Percentiles rank a stretch among this genome's conserved stretches.
Evolutionary conservation across 2,329 filamentous ascomycete genomes (phyloP).

Genomic region (Fusarium udum): DNA sequence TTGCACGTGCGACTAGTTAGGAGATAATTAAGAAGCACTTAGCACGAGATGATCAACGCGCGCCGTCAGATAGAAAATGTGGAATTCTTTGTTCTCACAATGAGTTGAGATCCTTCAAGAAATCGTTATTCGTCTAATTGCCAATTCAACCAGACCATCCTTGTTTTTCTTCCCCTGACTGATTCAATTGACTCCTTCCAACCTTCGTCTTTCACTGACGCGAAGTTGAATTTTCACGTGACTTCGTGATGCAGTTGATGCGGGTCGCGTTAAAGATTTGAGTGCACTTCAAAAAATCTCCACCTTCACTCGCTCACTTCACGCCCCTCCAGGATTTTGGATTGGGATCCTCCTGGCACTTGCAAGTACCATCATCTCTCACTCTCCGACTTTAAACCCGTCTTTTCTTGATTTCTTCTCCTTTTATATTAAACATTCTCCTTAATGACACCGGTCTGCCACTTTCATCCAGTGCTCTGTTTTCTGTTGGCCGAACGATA

Average conservation of each 20-base stretch:
- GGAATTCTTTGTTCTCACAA: constrained; percentile 18
- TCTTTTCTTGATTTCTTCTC: not conserved
- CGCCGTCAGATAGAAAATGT: not conserved
- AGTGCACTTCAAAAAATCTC: constrained; percentile 18
- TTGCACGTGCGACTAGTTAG: constrained; percentile 36
- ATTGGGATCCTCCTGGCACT: constrained; percentile 13
- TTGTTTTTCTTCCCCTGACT: not conserved
- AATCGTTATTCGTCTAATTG: no score
- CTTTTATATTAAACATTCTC: not conserved
- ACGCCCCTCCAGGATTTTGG: constrained; percentile 20
- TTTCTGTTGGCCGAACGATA: constrained; percentile 25
- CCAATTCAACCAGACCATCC: not conserved
- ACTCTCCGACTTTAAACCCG: not conserved
- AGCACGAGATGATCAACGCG: constrained; percentile 9
- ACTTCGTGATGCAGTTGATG: constrained; percentile 37
- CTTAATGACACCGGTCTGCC: not conserved
- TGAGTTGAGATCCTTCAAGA: not conserved
- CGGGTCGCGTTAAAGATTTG: constrained; percentile 30
- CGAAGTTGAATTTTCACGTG: constrained; percentile 30
- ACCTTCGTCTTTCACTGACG: not conserved
- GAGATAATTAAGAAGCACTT: constrained; percentile 19
- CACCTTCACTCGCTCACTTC: constrained; percentile 12
- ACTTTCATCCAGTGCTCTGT: constrained; percentile 22
- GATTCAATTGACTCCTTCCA: not conserved
- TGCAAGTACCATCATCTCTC: not conserved